These are phyloP conservation scores for Panicum miliaceum DNA, from an alignment of 176 grass and related monocot species.

Conservation along the genomic window DNA sequence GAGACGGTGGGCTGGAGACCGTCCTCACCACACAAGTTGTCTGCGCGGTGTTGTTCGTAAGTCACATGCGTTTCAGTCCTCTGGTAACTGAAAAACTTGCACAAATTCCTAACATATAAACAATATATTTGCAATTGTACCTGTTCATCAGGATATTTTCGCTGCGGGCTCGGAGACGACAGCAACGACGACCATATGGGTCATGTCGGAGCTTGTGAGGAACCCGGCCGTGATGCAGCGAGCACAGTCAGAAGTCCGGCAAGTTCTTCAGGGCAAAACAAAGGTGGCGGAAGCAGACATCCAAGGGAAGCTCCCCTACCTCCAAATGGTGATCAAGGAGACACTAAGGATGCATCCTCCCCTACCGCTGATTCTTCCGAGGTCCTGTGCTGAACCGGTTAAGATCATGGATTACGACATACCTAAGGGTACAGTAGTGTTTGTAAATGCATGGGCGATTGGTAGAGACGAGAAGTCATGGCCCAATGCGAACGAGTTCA, in stretches of 20 bases:
- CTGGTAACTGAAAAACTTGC: not conserved
- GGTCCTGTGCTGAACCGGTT: conserved; percentile 17
- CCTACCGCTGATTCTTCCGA: conserved; percentile 43
- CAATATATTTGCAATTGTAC: not conserved
- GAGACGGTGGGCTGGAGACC: conserved; percentile 9
- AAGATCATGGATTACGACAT: conserved; percentile 51
- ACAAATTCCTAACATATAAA: not conserved
- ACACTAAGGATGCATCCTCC: conserved; percentile 51
- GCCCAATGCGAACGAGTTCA: conserved; percentile 44
- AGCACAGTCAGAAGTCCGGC: conserved; percentile 39
- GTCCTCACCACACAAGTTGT: conserved; percentile 12
- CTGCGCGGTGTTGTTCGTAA: conserved; percentile 20
- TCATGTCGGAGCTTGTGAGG: conserved; percentile 53
- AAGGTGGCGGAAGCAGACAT: not conserved
- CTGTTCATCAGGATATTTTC: conserved; percentile 49
- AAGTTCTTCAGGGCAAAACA: conserved; percentile 4
- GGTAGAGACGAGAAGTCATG: conserved; percentile 46
- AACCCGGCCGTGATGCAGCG: conserved; percentile 15
- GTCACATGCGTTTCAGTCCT: not conserved
- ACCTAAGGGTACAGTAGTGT: conserved; percentile 14
- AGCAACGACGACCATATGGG: conserved; percentile 41
- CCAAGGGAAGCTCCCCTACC: conserved; percentile 32
- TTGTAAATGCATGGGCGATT: conserved; percentile 54
- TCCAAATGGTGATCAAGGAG: conserved; percentile 58
- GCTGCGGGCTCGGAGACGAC: conserved; percentile 47